A percentile compares a stretch with the other conserved stretches of the same genome.
These are phyloP conservation scores for Monosporascus cannonballus DNA, from an alignment of 2,329 filamentous ascomycete genomes.

Conservation along the genomic window DNA sequence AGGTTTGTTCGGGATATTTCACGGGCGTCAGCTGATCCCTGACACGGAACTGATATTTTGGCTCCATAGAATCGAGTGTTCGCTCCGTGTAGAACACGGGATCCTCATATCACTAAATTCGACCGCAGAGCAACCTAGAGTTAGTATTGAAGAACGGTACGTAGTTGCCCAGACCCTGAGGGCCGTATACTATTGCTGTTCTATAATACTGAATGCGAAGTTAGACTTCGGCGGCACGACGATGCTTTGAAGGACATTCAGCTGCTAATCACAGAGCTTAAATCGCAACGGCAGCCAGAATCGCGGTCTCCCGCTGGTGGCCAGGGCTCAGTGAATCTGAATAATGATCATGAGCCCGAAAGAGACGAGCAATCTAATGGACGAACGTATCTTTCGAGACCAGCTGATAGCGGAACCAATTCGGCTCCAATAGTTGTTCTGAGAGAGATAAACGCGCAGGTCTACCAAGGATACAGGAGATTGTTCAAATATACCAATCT, in stretches of 20 bases:
- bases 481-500: constrained; percentile 20
- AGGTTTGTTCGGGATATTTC: constrained; percentile 13
- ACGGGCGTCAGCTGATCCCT: background rate
- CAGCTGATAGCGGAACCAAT: constrained; percentile 24
- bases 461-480: constrained; percentile 20
- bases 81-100: constrained; percentile 15
- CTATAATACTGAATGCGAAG: background rate
- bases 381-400: constrained; percentile 22
- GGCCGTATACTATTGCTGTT: too few species aligned
- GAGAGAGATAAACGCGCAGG: constrained; percentile 24
- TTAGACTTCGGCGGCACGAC: constrained; percentile 21
- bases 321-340: constrained; percentile 3
- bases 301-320: constrained; percentile 1
- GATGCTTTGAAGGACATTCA: constrained; percentile 21
- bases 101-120: constrained; percentile 2
- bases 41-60: constrained; percentile 2
- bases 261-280: constrained; percentile 15
- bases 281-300: constrained; percentile 3
- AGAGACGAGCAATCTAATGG: constrained; percentile 10
- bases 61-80: constrained; percentile 19
- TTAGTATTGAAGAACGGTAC: constrained; percentile 22
- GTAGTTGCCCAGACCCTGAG: background rate
- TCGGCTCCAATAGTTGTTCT: constrained; percentile 26
- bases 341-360: constrained; percentile 4
- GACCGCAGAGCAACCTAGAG: constrained; percentile 1